Evolutionary conservation across 768 basidiomycete genomes (phyloP).

Genomic region (Filobasidium floriforme): DNA sequence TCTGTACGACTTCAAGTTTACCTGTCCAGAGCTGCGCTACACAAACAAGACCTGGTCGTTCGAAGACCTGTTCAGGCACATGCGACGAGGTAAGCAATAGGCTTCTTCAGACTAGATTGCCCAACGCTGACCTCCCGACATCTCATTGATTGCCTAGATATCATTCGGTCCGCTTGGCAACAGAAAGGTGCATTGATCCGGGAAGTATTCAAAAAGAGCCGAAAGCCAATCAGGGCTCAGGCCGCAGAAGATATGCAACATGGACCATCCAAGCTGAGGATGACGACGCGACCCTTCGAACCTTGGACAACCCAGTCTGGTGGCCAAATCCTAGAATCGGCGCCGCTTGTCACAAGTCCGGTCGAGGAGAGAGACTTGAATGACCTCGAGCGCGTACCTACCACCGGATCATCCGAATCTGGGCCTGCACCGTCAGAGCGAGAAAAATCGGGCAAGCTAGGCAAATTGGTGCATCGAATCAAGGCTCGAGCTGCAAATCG

Average conservation of each 20-base stretch:
- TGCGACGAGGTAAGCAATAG: slow-evolving; percentile 36
- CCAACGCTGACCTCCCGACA: not conserved
- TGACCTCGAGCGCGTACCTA: not conserved
- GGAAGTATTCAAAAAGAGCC: slow-evolving; percentile 28
- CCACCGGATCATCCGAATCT: not conserved
- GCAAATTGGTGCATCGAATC: not conserved
- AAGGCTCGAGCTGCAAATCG: not conserved
- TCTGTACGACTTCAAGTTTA: slow-evolving; percentile 71
- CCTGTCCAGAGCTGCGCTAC: slow-evolving; percentile 71
- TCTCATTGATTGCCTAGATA: slow-evolving; percentile 1
- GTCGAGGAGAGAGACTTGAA: not conserved
- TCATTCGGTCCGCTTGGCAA: slow-evolving; percentile 35
- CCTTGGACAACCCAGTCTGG: not conserved
- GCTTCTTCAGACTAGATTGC: not conserved
- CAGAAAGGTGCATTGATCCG: slow-evolving; percentile 38
- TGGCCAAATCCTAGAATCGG: not conserved
- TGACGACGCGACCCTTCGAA: not conserved
- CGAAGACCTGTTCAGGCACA: slow-evolving; percentile 41
- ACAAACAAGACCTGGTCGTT: slow-evolving; percentile 44
- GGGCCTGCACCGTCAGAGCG: not conserved
- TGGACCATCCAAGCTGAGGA: slow-evolving; percentile 12
- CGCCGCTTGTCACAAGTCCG: not conserved
- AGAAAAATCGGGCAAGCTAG: slow-evolving; percentile 3
- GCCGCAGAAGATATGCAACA: not conserved
- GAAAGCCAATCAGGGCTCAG: not conserved